A percentile compares a stretch with the other conserved stretches of the same genome.
Evolutionary conservation across 805 yeast genomes (phyloP).

Genomic region (Zygotorulaspora sp.): DNA sequence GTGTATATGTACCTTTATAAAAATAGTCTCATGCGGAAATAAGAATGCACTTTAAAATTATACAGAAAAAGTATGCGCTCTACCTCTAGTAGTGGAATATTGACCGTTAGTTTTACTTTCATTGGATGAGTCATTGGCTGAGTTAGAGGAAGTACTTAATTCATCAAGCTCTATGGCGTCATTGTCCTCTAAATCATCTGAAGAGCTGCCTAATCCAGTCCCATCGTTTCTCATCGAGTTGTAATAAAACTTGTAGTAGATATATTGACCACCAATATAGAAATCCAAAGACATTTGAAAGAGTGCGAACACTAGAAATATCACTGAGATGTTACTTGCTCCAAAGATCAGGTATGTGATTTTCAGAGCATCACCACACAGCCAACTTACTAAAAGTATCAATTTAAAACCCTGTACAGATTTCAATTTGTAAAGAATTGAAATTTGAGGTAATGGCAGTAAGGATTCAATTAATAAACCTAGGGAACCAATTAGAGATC

Average conservation of each 20-base stretch:
- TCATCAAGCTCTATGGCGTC: conserved; percentile 17
- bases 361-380: conserved; percentile 82
- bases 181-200: conserved; percentile 1
- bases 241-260: conserved; percentile 51
- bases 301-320: conserved; percentile 65
- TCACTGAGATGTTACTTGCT: conserved; percentile 58
- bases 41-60: neutral
- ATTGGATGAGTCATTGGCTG: neutral
- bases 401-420: conserved; percentile 76
- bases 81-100: conserved; percentile 7
- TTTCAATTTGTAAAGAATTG: conserved; percentile 59
- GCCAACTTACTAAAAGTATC: conserved; percentile 74
- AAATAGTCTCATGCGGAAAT: conserved; percentile 2
- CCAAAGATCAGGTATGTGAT: conserved; percentile 72
- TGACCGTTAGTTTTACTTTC: neutral
- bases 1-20: no score
- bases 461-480: conserved; percentile 70
- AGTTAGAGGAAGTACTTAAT: conserved; percentile 7
- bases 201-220: conserved; percentile 3
- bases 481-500: conserved; percentile 48
- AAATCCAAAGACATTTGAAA: conserved; percentile 76
- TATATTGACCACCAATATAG: conserved; percentile 66
- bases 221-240: conserved; percentile 11
- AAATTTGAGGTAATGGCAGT: conserved; percentile 72
- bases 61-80: conserved; percentile 11